These are phyloP conservation scores for Scytalidium lignicola DNA, from an alignment of 2,329 filamentous ascomycete genomes.

Conservation along the genomic window DNA sequence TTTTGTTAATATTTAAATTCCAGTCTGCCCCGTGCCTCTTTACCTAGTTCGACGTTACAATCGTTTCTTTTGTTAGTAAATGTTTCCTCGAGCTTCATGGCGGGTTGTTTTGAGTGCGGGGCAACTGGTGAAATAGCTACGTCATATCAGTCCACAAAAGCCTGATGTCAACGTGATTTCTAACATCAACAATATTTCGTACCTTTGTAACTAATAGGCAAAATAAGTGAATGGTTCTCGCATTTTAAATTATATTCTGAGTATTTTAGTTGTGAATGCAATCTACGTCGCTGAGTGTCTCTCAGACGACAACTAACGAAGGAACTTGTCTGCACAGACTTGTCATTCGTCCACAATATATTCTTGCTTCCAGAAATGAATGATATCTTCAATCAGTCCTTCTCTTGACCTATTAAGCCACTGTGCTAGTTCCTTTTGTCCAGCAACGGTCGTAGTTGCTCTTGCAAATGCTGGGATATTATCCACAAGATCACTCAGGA, in stretches of 20 bases:
- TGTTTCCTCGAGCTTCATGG: not conserved
- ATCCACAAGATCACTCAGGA: conserved; percentile 25
- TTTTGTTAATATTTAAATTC: not conserved
- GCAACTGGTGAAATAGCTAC: not conserved
- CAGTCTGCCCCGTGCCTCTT: too few relatives aligned
- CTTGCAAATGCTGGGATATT: conserved; percentile 21
- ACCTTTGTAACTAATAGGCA: too few relatives aligned
- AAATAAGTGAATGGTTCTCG: too few relatives aligned
- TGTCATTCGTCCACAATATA: conserved; percentile 13
- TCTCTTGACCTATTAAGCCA: conserved; percentile 16
- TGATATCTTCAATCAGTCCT: conserved; percentile 17
- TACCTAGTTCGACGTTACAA: too few relatives aligned
- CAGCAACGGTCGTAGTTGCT: conserved; percentile 18
- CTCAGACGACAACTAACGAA: too few relatives aligned
- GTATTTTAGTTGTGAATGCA: too few relatives aligned
- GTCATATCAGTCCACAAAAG: not conserved
- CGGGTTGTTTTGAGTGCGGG: not conserved
- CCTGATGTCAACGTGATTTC: not conserved
- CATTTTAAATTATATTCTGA: too few relatives aligned
- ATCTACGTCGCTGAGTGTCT: too few relatives aligned
- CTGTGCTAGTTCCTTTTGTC: conserved; percentile 15
- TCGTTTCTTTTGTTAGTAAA: not conserved
- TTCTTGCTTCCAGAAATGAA: conserved; percentile 26
- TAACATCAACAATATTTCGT: too few relatives aligned
- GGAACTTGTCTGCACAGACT: too few relatives aligned